These are phyloP conservation scores for Neurospora cerealis DNA, from an alignment of 495 filamentous ascomycete species.

Conservation along the genomic window DNA sequence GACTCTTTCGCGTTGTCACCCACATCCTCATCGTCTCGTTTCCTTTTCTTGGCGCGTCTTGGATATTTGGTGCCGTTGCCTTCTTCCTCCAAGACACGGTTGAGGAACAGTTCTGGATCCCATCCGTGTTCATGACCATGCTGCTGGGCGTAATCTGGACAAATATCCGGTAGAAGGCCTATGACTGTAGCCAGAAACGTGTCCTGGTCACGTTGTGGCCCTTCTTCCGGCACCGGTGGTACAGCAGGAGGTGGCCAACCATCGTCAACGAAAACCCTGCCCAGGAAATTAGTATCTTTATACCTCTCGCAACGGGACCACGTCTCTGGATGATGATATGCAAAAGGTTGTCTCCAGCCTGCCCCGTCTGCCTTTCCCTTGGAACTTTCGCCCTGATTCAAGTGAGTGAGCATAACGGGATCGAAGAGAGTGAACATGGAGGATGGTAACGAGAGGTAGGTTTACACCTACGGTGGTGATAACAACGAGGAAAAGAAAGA, in stretches of 20 bases:
- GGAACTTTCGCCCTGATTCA: neutral
- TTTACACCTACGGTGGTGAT: neutral
- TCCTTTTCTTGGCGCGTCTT: constrained; percentile 24
- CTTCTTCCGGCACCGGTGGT: neutral
- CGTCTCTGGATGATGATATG: neutral
- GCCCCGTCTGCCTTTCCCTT: neutral
- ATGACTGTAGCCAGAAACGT: neutral
- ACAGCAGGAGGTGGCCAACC: neutral
- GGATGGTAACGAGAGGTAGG: neutral
- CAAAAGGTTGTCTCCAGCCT: neutral
- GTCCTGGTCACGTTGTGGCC: neutral
- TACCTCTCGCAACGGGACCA: neutral
- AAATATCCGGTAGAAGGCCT: constrained; percentile 29
- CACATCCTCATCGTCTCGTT: constrained; percentile 14
- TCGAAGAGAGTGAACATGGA: neutral
- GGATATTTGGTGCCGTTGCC: constrained; percentile 28
- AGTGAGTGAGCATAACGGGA: neutral
- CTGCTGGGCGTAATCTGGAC: constrained; percentile 17
- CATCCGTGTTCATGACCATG: constrained; percentile 6
- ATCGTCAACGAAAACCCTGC: neutral
- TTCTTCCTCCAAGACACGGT: constrained; percentile 20
- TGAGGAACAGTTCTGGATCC: constrained; percentile 12
- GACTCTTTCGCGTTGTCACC: constrained; percentile 8
- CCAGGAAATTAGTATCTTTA: neutral
- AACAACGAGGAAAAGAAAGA: neutral